phyloP scores from a whole-genome alignment of 73 alveolate species.

The Durusdinium trenchii region DNA sequence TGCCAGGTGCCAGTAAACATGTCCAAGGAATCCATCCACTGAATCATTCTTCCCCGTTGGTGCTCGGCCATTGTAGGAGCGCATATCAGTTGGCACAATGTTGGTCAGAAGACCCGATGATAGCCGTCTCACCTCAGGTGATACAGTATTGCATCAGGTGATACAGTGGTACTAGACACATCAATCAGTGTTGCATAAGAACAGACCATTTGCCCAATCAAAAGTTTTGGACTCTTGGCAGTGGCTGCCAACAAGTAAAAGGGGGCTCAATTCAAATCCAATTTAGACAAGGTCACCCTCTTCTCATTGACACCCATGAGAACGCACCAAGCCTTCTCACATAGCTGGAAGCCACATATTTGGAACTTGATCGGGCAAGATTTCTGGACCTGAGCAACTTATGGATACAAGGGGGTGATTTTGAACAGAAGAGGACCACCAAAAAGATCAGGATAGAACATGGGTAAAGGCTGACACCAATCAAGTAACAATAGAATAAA shows the following conservation, averaged over 20 bases:
- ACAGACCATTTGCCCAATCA: not conserved
- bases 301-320: slow-evolving; percentile 23
- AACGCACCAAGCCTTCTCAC: not conserved
- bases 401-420: not conserved
- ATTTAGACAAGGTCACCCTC: not conserved
- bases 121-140: not conserved
- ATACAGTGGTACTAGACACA: not conserved
- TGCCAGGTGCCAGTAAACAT: not conserved
- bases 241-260: too few species aligned
- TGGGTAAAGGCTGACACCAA: too few species aligned
- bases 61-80: not conserved
- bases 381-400: not conserved
- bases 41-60: not conserved
- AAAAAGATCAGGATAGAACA: not conserved
- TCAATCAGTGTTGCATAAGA: not conserved
- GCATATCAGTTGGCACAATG: not conserved
- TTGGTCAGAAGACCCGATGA: not conserved
- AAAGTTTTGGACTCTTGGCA: too few species aligned
- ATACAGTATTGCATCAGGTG: too few species aligned
- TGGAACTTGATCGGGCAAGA: not conserved
- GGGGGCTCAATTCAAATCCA: too few species aligned
- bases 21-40: not conserved
- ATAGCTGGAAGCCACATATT: not conserved
- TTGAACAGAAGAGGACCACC: not conserved
- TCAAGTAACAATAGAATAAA: too few species aligned